Evolutionary conservation across 768 basidiomycete species (phyloP).

Genomic region (Roridomyces roridus): DNA sequence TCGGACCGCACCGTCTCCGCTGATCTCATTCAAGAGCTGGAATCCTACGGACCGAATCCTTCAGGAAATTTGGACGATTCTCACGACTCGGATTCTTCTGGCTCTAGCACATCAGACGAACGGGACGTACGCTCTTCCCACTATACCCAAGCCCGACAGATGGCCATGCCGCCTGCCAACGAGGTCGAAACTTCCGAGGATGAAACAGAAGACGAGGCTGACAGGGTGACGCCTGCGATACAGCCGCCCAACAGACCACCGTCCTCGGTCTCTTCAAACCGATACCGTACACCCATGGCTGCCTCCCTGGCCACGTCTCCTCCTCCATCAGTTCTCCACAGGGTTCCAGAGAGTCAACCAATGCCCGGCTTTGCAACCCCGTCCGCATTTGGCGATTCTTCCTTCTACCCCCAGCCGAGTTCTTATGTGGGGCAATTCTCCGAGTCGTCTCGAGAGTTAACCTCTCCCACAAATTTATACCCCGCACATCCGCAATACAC

Average conservation of each 20-base stretch:
- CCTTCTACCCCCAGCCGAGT: conserved; percentile 45
- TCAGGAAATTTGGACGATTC: conserved; percentile 56
- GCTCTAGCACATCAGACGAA: conserved; percentile 63
- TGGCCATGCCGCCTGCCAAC: conserved; percentile 30
- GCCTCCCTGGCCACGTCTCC: conserved; percentile 66
- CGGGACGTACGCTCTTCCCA: conserved; percentile 30
- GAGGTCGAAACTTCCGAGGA: conserved; percentile 51
- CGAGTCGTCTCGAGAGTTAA: conserved; percentile 45
- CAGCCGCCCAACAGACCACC: conserved; percentile 53
- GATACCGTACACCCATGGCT: conserved; percentile 80
- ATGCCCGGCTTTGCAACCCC: conserved; percentile 72
- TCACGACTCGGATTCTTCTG: conserved; percentile 66
- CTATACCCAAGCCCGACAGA: conserved; percentile 29
- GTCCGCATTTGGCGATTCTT: conserved; percentile 70
- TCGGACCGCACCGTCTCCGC: conserved; percentile 82
- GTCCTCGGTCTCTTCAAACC: conserved; percentile 79
- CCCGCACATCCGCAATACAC: conserved; percentile 43
- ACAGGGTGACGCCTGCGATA: conserved; percentile 33
- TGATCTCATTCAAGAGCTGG: conserved; percentile 78
- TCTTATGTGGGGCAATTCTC: conserved; percentile 45
- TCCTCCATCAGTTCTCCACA: conserved; percentile 46
- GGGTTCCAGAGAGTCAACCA: conserved; percentile 72
- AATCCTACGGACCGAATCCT: conserved; percentile 73
- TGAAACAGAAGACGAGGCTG: conserved; percentile 47
- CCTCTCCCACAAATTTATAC: conserved; percentile 45